Conservation (phyloP, 2,329 filamentous ascomycete species). For the Pseudogymnoascus sp. region DNA sequence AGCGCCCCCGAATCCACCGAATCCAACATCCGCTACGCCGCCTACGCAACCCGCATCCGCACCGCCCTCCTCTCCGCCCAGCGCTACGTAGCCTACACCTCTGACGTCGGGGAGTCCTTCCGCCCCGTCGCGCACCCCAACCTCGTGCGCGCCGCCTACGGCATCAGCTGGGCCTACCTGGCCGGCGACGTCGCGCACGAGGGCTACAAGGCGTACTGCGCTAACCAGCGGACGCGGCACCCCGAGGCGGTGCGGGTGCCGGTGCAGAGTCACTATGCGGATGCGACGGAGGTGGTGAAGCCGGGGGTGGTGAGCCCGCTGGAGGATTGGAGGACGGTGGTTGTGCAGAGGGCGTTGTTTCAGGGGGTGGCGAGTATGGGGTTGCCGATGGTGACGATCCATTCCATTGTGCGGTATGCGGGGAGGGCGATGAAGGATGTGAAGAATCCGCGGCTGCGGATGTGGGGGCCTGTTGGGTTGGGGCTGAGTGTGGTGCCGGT, state of each 20-base stretch:
- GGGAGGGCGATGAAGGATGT: constrained; percentile 74
- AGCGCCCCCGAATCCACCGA: constrained; percentile 75
- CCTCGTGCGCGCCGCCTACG: constrained; percentile 76
- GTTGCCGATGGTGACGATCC: constrained; percentile 85
- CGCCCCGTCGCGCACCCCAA: constrained; percentile 82
- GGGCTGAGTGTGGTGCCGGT: constrained; percentile 71
- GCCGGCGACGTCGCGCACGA: constrained; percentile 85
- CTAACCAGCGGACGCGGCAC: constrained; percentile 69
- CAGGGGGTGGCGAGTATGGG: constrained; percentile 91
- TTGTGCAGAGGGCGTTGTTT: constrained; percentile 85
- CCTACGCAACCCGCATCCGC: constrained; percentile 75
- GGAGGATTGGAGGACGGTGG: constrained; percentile 84
- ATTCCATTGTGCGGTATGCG: constrained; percentile 84
- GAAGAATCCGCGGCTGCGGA: constrained; percentile 68
- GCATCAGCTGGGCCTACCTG: constrained; percentile 85
- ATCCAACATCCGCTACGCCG: constrained; percentile 79
- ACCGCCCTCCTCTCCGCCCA: constrained; percentile 87
- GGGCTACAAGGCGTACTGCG: constrained; percentile 88
- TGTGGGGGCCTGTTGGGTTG: constrained; percentile 85
- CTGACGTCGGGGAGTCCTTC: constrained; percentile 93
- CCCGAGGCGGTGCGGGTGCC: constrained; percentile 45
- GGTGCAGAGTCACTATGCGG: too few relatives aligned
- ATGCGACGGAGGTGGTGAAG: not conserved
- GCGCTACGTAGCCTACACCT: constrained; percentile 94
- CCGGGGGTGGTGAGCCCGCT: constrained; percentile 55